Percentiles rank a stretch among this genome's conserved stretches.
Conservation (phyloP, 441 rosid genomes). For the Gossypium lobatum region DNA sequence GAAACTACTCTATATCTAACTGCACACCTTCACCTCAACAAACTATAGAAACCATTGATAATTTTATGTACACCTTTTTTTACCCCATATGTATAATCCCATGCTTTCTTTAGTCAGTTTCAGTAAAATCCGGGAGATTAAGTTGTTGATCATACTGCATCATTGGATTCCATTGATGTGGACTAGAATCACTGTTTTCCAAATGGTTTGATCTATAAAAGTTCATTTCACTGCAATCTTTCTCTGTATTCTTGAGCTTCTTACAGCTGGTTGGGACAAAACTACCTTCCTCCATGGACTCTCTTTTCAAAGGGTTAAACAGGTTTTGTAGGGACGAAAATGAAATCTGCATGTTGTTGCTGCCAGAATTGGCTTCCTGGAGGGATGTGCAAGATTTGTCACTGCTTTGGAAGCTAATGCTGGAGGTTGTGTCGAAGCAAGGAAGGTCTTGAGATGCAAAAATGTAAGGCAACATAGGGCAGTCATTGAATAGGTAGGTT, state of each 20-base stretch:
- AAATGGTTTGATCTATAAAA: slow-evolving; percentile 18
- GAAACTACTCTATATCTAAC: neutral
- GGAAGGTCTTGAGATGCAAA: slow-evolving; percentile 30
- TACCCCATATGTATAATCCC: neutral
- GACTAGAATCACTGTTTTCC: slow-evolving; percentile 15
- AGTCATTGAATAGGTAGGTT: slow-evolving; percentile 26
- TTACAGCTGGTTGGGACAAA: slow-evolving; percentile 5
- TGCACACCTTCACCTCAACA: neutral
- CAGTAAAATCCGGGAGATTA: slow-evolving; percentile 19
- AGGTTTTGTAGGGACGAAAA: slow-evolving; percentile 17
- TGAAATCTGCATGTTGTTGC: slow-evolving; percentile 19
- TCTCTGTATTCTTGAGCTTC: slow-evolving; percentile 1
- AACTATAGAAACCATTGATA: neutral
- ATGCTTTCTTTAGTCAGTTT: slow-evolving; percentile 7
- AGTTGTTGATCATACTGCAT: slow-evolving; percentile 28
- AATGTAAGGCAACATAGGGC: slow-evolving; percentile 31
- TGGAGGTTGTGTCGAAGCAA: slow-evolving; percentile 17
- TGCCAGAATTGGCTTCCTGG: slow-evolving; percentile 8
- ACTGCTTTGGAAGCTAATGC: slow-evolving; percentile 26
- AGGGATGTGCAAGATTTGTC: slow-evolving; percentile 9
- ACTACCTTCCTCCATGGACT: slow-evolving; percentile 12
- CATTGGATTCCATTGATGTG: slow-evolving; percentile 20
- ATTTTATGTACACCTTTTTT: neutral
- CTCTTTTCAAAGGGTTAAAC: slow-evolving; percentile 22
- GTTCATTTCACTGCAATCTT: slow-evolving; percentile 7